These are phyloP conservation scores for Gyromitra esculenta DNA, from an alignment of 2,329 filamentous ascomycete genomes.

Conservation along the genomic window DNA sequence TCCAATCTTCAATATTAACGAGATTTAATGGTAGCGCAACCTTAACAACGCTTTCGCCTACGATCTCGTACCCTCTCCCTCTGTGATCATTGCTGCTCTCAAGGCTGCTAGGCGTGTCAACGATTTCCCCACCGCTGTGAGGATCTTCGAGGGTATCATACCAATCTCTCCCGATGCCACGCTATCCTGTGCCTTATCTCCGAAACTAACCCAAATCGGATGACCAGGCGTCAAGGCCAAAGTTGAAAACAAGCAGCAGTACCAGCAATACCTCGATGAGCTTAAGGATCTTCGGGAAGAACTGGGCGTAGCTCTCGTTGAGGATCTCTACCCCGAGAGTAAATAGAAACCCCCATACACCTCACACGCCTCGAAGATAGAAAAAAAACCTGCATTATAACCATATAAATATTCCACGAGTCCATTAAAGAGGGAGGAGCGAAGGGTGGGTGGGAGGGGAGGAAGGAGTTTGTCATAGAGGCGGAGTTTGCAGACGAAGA, in stretches of 20 bases:
- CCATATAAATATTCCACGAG: slow-evolving; percentile 45
- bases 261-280: slow-evolving; percentile 93
- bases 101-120: slow-evolving; percentile 95
- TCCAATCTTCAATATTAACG: slow-evolving; percentile 36
- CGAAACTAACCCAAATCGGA: slow-evolving; percentile 39
- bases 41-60: slow-evolving; percentile 99
- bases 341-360: slow-evolving; percentile 46
- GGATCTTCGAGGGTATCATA: slow-evolving; percentile 92
- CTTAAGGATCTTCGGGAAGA: slow-evolving; percentile 93
- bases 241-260: slow-evolving; percentile 98
- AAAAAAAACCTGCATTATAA: slow-evolving; percentile 46
- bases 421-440: slow-evolving; percentile 30
- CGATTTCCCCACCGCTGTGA: slow-evolving; percentile 97
- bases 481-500: slow-evolving; percentile 31
- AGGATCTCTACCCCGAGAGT: slow-evolving; percentile 57
- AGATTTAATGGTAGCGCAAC: slow-evolving; percentile 72
- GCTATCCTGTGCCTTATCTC: slow-evolving; percentile 15
- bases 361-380: slow-evolving; percentile 27
- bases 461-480: slow-evolving; percentile 36
- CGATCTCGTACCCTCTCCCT: slow-evolving; percentile 95
- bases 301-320: slow-evolving; percentile 66
- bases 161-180: slow-evolving; percentile 4
- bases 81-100: slow-evolving; percentile 89
- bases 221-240: slow-evolving; percentile 92
- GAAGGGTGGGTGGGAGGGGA: slow-evolving; percentile 6